These are phyloP conservation scores for Solanum gandarillasii DNA, from an alignment of 257 asterid species.

Conservation along the genomic window DNA sequence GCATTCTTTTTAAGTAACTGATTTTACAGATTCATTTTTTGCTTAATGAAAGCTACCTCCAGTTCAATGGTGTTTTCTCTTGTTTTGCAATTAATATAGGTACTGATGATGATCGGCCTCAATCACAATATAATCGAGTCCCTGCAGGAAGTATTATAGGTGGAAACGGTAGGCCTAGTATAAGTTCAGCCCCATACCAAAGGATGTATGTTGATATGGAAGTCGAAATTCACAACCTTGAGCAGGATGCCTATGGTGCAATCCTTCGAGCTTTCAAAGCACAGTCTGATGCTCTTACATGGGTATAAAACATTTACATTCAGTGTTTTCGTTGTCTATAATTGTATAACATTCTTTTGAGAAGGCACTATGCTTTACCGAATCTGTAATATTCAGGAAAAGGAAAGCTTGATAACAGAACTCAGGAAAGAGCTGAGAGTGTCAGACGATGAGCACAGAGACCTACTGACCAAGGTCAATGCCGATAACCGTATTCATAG, in stretches of 20 bases:
- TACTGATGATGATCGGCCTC: constrained; percentile 49
- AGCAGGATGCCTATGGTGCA: constrained; percentile 95
- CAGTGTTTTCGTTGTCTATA: not conserved
- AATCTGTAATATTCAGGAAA: constrained; percentile 51
- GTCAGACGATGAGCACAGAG: constrained; percentile 95
- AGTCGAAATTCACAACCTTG: constrained; percentile 74
- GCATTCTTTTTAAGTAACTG: not conserved
- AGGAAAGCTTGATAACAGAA: constrained; percentile 92
- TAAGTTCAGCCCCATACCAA: constrained; percentile 34
- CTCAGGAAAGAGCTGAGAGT: constrained; percentile 93
- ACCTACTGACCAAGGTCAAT: constrained; percentile 70
- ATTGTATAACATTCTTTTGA: not conserved
- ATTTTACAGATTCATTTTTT: not conserved
- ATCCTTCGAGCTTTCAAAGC: constrained; percentile 94
- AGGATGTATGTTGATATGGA: constrained; percentile 71
- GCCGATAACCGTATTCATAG: constrained; percentile 75
- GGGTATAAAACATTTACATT: constrained; percentile 45
- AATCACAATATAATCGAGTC: constrained; percentile 30
- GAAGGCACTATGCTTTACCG: not conserved
- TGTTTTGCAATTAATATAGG: constrained; percentile 19
- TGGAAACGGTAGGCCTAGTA: constrained; percentile 43
- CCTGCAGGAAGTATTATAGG: constrained; percentile 29
- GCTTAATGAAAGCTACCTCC: not conserved
- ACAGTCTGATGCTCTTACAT: constrained; percentile 94
- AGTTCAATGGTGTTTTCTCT: not conserved